Conservation (phyloP, 176 grass and related monocot genomes). For the Panicum miliaceum region DNA sequence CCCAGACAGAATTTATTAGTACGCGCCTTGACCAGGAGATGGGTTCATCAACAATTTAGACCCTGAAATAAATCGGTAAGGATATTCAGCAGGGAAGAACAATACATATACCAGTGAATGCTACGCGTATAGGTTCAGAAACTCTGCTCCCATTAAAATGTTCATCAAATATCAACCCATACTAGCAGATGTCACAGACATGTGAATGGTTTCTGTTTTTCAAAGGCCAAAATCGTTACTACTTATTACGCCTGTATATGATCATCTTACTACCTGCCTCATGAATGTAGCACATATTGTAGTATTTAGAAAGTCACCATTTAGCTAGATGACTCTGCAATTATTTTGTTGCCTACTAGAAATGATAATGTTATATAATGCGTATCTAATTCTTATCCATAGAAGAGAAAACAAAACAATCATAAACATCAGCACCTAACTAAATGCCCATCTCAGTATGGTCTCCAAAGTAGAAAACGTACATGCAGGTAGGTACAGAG, state of each 20-base stretch:
- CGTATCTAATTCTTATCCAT: background rate
- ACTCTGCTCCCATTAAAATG: constrained; percentile 1
- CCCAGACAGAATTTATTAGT: constrained; percentile 13
- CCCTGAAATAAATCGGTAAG: constrained; percentile 6
- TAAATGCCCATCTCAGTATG: background rate
- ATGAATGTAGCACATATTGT: background rate
- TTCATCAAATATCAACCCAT: background rate
- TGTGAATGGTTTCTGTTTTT: background rate
- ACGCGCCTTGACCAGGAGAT: background rate
- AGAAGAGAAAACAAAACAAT: background rate
- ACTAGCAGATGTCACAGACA: background rate
- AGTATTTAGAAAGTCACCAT: background rate
- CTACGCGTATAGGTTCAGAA: background rate
- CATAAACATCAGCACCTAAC: constrained; percentile 1
- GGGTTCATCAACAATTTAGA: constrained; percentile 4
- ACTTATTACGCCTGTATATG: background rate
- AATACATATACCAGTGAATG: background rate
- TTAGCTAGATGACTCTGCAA: background rate
- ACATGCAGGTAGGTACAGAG: background rate
- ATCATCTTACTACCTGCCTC: background rate
- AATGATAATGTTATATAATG: constrained; percentile 8
- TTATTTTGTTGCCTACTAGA: constrained; percentile 5
- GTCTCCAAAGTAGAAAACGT: constrained; percentile 20
- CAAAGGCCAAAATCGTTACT: background rate
- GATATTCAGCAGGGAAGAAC: background rate